Evolutionary conservation across 1,284 basidiomycete genomes (phyloP), one percentile per base, ranked within the genome.

Genomic region (Leccinum pseudoinsigne): DNA sequence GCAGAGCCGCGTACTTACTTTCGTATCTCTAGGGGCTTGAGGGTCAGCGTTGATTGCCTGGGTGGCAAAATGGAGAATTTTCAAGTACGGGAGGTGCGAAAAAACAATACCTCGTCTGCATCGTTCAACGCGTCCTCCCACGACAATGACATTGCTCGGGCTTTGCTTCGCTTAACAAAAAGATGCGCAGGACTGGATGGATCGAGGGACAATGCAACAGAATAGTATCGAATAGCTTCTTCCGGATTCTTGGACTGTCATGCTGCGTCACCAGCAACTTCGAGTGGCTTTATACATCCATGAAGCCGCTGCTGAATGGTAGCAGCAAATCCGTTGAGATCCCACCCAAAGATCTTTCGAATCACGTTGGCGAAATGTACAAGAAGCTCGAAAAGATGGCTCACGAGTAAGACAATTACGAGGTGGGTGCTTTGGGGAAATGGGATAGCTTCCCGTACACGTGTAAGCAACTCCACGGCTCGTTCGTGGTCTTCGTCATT

Each of bases 81-180:
- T 36, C 18, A 10, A 10, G 42, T 26, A 47, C 2, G 7, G 23
- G 12, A 23, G n/a, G 23, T 34, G 16, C 14, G n/a, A 34, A 23
- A 55, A 34, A 45, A 7, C 3, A 18, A 21, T 34, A 45, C 57
- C n/a, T 42, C 57, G 1, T 60, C 38, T 12, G 38, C 59, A 10
- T 60, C 59, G 14, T 45, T 34, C 40, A 60, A 60, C 7, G 59
- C 58, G 6, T 54, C 63, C 3, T 36, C 18, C 62, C 62, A 63
- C 5, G 8, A 38, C 5, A 12, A 45, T 3, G 38, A 1, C 10
- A n/a, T 40, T 21, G 23, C 55, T 36, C 10, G 28, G 3, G 50
- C 63, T 5, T 58, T 66, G 51, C 66, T 68, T 45, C 68, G 62
- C 18, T 70, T 61, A 3, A 58, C 47, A 21, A 68, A 42, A 12